phyloP scores from a whole-genome alignment of 1,139 yeast species.

The Magnusiomyces tetraspermus region DNA sequence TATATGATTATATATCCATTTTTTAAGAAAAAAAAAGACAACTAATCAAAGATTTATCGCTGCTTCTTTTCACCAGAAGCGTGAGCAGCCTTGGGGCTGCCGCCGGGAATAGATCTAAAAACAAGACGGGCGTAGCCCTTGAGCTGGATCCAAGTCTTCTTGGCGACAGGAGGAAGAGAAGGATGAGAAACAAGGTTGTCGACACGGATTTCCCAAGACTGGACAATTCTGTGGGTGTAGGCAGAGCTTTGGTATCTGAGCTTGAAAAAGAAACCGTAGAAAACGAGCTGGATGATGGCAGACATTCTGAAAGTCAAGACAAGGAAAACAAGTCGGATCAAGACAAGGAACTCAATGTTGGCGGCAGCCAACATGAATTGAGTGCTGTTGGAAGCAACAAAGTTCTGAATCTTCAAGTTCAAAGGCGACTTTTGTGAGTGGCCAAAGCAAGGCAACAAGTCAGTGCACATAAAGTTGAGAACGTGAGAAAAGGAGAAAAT shows the following conservation, averaged over 20 bases:
- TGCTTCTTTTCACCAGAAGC: not conserved
- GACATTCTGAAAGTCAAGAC: conserved; percentile 55
- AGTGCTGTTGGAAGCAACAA: conserved; percentile 57
- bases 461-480: conserved; percentile 54
- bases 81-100: not conserved
- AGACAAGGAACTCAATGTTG: conserved; percentile 52
- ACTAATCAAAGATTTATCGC: no score
- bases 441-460: conserved; percentile 57
- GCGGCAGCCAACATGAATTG: conserved; percentile 65
- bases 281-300: conserved; percentile 47
- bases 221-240: conserved; percentile 62
- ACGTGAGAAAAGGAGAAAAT: conserved; percentile 68
- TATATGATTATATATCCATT: no score
- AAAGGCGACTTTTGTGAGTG: conserved; percentile 37
- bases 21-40: not conserved
- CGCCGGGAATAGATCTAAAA: conserved; percentile 21
- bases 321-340: conserved; percentile 37
- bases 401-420: conserved; percentile 39
- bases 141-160: conserved; percentile 50
- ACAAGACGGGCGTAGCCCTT: conserved; percentile 41
- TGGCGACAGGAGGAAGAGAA: conserved; percentile 48
- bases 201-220: conserved; percentile 58
- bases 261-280: conserved; percentile 62
- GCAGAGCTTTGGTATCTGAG: conserved; percentile 69
- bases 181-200: conserved; percentile 57